Evolutionary conservation across 805 yeast species (phyloP).

Genomic region (Diddensiella caesifluorescens): DNA sequence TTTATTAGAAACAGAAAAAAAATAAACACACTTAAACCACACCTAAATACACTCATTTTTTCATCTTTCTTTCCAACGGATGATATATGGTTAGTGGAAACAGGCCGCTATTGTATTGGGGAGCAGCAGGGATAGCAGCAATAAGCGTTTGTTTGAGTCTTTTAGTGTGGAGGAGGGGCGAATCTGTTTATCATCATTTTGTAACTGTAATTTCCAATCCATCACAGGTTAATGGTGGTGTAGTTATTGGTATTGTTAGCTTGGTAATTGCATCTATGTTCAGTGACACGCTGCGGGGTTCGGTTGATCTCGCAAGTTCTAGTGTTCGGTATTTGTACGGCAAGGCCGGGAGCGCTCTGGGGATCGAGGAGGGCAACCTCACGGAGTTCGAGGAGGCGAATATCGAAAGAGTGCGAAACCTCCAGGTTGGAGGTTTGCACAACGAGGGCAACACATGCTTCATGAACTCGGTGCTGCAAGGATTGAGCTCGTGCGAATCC

Average conservation of each 20-base stretch:
- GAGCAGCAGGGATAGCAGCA: too few species aligned
- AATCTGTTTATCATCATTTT: too few species aligned
- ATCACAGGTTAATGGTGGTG: background rate
- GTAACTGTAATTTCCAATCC: conserved; percentile 3
- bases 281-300: conserved; percentile 30
- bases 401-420: conserved; percentile 8
- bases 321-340: conserved; percentile 28
- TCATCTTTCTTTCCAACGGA: too few species aligned
- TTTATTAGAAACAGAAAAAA: too few species aligned
- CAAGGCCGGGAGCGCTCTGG: conserved; percentile 18
- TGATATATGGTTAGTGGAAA: too few species aligned
- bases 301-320: conserved; percentile 31
- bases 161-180: too few species aligned
- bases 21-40: too few species aligned
- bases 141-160: too few species aligned
- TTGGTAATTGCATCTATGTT: conserved; percentile 22
- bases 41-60: too few species aligned
- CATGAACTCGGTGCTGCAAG: conserved; percentile 86
- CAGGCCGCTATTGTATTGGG: too few species aligned
- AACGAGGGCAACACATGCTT: conserved; percentile 95
- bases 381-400: conserved; percentile 11
- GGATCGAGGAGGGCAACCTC: conserved; percentile 11
- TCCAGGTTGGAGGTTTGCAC: conserved; percentile 68
- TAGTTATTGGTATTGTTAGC: conserved; percentile 1
- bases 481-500: conserved; percentile 67